phyloP scores from a whole-genome alignment of 2,329 filamentous ascomycete species.

The Exophiala oligosperma region DNA sequence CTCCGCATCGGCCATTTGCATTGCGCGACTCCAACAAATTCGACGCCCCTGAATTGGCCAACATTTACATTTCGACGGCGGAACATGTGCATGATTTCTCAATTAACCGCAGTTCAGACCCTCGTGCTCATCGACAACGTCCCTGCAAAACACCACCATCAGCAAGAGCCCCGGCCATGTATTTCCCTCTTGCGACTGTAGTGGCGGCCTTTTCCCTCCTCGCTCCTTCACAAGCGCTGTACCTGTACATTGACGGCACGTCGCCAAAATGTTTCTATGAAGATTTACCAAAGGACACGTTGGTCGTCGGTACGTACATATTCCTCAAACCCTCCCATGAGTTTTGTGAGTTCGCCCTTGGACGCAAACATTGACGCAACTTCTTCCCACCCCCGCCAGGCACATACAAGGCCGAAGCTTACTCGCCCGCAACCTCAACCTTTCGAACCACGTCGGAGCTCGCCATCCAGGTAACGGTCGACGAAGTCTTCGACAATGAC shows the following conservation, averaged over 20 bases:
- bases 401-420: slow-evolving; percentile 84
- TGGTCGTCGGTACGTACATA: slow-evolving; percentile 73
- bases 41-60: neutral
- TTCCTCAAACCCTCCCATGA: neutral
- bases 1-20: neutral
- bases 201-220: slow-evolving; percentile 36
- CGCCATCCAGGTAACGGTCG: slow-evolving; percentile 86
- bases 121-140: neutral
- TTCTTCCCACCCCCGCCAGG: slow-evolving; percentile 46
- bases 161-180: slow-evolving; percentile 17
- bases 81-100: neutral
- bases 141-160: neutral
- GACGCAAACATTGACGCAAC: too few relatives aligned
- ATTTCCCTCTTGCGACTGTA: slow-evolving; percentile 16
- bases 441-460: slow-evolving; percentile 75
- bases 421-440: slow-evolving; percentile 65
- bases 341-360: too few relatives aligned
- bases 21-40: neutral
- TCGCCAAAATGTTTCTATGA: slow-evolving; percentile 96
- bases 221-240: slow-evolving; percentile 74
- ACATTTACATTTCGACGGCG: neutral
- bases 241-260: slow-evolving; percentile 91
- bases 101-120: neutral
- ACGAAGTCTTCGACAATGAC: slow-evolving; percentile 96
- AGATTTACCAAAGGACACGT: slow-evolving; percentile 93